Evolutionary conservation across 169 alveolate species (phyloP), one percentile per base, ranked within the genome.

Genomic region (Eimeria necatrix): DNA sequence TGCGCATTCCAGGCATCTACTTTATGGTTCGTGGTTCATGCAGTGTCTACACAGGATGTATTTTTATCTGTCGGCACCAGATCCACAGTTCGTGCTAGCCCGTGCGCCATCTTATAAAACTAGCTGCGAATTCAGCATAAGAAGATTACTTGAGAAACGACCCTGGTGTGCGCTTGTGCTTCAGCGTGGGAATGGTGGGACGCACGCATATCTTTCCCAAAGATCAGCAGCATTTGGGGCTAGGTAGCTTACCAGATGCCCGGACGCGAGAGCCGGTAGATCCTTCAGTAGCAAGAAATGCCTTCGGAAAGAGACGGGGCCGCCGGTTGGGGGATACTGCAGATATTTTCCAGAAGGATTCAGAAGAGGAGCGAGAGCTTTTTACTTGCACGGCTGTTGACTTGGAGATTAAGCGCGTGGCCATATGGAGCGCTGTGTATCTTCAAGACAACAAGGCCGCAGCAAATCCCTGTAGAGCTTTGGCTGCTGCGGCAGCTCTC

Each of bases 381-480:
- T 16, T 84, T 20, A 84, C 91, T 3, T 84, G 91, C 80, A 84
- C 91, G 4, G 91, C 91, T 9, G 56, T 84, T 32, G 91, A 84
- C 59, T 24, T 84, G 60, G 91, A 84, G 68, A 41, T 84, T 60
- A 84, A 84, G n/a, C 91, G 91, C 32, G 76, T 84, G 59, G 91
- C 78, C 78, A 59, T 84, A 10, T 84, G 91, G 91, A 84, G 76
- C 32, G 91, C 91, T 12, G 91, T 84, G 48, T 84, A 84, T 41
- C 59, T 84, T 53, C 91, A 84, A 41, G 91, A 84, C 56, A 84
- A 49, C 78, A 84, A 84, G 51, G 91, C 91, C 1, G 91, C 91
- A 56, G 91, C 91, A 49, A 84, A 84, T 41, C 91, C 91, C 24
- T 84, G 91, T 76, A 84, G 91, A 32, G 91, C 91, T 7, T 49